A percentile compares a stretch with the other conserved stretches of the same genome.
Conservation (phyloP, 768 basidiomycete species). For the Rhodotorula diobovata region DNA sequence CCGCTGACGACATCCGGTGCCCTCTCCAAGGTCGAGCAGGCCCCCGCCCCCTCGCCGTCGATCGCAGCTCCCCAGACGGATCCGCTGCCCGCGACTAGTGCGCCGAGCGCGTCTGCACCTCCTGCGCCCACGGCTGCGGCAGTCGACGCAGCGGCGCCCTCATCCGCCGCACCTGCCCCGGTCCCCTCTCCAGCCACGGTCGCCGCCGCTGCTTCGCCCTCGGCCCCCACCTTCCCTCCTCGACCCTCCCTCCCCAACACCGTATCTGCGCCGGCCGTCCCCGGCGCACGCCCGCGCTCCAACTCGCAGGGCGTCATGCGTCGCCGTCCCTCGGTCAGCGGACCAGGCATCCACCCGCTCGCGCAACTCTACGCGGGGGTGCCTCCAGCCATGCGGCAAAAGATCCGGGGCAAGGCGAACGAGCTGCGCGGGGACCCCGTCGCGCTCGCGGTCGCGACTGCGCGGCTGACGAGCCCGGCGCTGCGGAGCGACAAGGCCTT, state of each 20-base stretch:
- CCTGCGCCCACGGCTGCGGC: too few species aligned
- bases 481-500: background rate
- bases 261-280: background rate
- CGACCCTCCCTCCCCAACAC: background rate
- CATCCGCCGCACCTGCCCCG: too few species aligned
- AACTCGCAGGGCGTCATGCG: background rate
- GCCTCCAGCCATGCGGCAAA: background rate
- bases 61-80: too few species aligned
- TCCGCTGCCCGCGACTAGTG: too few species aligned
- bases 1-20: too few species aligned
- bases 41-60: too few species aligned
- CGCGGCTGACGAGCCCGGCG: slow-evolving; percentile 4
- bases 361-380: background rate
- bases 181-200: background rate
- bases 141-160: too few species aligned
- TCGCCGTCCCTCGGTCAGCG: slow-evolving; percentile 5
- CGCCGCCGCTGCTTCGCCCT: too few species aligned
- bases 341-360: slow-evolving; percentile 6
- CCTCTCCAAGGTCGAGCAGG: too few species aligned
- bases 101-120: too few species aligned
- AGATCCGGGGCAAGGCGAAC: background rate
- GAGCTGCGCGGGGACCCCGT: background rate
- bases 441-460: slow-evolving; percentile 4
- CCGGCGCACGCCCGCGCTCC: background rate
- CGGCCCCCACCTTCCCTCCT: background rate